A percentile compares a stretch with the other conserved stretches of the same genome.
phyloP scores from a whole-genome alignment of 202 grass and related monocot species.

The Elaeis oleifera region DNA sequence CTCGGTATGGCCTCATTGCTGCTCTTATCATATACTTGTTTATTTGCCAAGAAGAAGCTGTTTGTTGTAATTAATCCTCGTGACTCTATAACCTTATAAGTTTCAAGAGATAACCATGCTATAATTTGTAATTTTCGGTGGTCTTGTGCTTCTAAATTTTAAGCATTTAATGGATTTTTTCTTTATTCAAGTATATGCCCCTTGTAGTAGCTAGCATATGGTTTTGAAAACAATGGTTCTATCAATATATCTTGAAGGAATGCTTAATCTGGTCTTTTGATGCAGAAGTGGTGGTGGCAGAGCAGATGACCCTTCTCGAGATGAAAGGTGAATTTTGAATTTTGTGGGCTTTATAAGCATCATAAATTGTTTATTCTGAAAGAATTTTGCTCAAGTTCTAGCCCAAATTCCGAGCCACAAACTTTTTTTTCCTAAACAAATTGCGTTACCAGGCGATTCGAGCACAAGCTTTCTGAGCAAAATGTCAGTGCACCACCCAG shows the following conservation, averaged over 20 bases:
- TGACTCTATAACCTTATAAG: too few relatives aligned
- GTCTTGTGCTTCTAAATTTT: too few relatives aligned
- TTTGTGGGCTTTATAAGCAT: neutral
- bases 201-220: too few relatives aligned
- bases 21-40: neutral
- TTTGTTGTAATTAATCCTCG: too few relatives aligned
- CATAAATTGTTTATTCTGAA: too few relatives aligned
- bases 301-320: slow-evolving; percentile 44
- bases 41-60: neutral
- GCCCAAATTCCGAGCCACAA: neutral
- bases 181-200: too few relatives aligned
- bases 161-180: too few relatives aligned
- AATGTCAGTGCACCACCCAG: slow-evolving; percentile 65
- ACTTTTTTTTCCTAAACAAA: slow-evolving; percentile 7
- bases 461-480: slow-evolving; percentile 62
- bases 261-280: slow-evolving; percentile 12
- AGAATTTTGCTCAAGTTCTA: too few relatives aligned
- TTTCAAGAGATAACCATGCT: too few relatives aligned
- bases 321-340: slow-evolving; percentile 57
- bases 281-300: slow-evolving; percentile 63
- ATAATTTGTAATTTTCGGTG: too few relatives aligned
- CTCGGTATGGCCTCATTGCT: slow-evolving; percentile 41
- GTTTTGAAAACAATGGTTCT: too few relatives aligned
- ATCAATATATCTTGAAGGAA: neutral
- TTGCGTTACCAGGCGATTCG: slow-evolving; percentile 41